Conservation (phyloP, 2,329 filamentous ascomycete species). For the Sphaerulina populicola region DNA sequence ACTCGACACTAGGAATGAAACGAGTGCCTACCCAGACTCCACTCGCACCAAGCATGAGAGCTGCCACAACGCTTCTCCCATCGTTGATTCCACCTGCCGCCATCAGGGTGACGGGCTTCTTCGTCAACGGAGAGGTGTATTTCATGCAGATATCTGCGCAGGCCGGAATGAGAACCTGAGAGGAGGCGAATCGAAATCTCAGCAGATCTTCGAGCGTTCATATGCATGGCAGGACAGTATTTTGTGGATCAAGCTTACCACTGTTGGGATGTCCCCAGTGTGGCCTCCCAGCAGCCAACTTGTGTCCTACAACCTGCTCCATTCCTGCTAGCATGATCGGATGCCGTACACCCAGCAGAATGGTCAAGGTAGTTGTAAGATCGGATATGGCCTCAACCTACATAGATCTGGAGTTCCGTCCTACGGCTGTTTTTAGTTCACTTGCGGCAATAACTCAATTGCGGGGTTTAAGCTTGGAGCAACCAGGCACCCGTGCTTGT, state of each 20-base stretch:
- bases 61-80: conserved; percentile 77
- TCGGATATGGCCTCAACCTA: too few species aligned
- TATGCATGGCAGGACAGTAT: not conserved
- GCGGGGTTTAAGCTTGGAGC: too few species aligned
- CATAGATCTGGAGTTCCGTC: too few species aligned
- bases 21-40: conserved; percentile 94
- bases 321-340: conserved; percentile 90
- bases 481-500: too few species aligned
- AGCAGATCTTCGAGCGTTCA: not conserved
- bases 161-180: conserved; percentile 68
- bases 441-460: too few species aligned
- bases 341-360: conserved; percentile 94
- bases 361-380: conserved; percentile 75
- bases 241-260: conserved; percentile 31
- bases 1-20: conserved; percentile 70
- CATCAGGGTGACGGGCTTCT: conserved; percentile 76
- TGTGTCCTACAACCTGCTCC: conserved; percentile 95
- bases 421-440: too few species aligned
- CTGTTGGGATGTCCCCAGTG: conserved; percentile 73
- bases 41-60: conserved; percentile 82
- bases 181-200: not conserved
- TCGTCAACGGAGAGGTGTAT: conserved; percentile 76
- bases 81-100: conserved; percentile 89
- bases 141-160: conserved; percentile 73
- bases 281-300: conserved; percentile 82